Conservation (phyloP, 73 alveolate species). For the Diophrys appendiculata region DNA sequence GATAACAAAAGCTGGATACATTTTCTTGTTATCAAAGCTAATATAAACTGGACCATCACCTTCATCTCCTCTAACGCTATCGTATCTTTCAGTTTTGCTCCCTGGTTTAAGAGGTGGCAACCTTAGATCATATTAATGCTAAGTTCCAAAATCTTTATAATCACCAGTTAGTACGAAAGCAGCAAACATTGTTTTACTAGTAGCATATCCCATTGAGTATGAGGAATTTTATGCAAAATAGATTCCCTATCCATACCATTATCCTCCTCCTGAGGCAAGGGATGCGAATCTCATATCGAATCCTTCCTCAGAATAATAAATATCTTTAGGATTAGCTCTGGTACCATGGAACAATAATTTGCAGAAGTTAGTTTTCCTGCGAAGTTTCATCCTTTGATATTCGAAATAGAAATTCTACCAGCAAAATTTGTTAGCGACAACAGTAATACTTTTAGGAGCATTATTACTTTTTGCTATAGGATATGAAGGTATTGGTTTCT, state of each 20-base stretch:
- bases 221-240: slow-evolving; percentile 1
- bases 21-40: not conserved
- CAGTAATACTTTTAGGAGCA: not conserved
- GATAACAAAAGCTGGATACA: not conserved
- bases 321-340: slow-evolving; percentile 5
- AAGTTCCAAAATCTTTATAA: not conserved
- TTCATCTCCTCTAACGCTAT: not conserved
- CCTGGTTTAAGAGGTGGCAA: slow-evolving; percentile 22
- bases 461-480: not conserved
- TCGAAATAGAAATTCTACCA: slow-evolving; percentile 23
- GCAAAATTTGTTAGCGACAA: not conserved
- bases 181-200: not conserved
- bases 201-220: not conserved
- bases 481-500: too few relatives aligned
- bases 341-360: slow-evolving; percentile 40
- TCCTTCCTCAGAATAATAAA: slow-evolving; percentile 42
- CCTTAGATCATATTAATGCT: slow-evolving; percentile 1
- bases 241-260: slow-evolving; percentile 7
- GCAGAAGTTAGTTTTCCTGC: not conserved
- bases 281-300: slow-evolving; percentile 37
- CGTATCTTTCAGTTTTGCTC: not conserved
- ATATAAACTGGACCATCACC: not conserved
- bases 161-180: slow-evolving; percentile 8
- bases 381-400: not conserved
- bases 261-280: not conserved